Percentiles rank a stretch among this genome's conserved stretches.
Evolutionary conservation across 257 asterid genomes (phyloP).

Genomic region (Anisodus tanguticus): DNA sequence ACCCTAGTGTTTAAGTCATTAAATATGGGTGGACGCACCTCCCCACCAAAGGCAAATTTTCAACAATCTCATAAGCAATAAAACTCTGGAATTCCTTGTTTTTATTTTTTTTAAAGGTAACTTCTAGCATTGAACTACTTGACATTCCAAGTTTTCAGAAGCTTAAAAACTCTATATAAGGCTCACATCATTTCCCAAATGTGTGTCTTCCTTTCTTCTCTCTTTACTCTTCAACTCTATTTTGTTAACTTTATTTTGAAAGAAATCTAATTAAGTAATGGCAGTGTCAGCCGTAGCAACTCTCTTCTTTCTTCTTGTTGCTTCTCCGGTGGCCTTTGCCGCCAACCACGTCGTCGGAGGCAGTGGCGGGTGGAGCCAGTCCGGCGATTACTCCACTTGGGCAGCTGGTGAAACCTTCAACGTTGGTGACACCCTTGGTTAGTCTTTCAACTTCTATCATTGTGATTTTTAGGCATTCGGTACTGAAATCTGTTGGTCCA

Average conservation of each 20-base stretch:
- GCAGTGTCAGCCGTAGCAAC: slow-evolving; percentile 34
- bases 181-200: not conserved
- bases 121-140: not conserved
- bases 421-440: slow-evolving; percentile 59
- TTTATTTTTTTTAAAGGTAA: not conserved
- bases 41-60: too few species aligned
- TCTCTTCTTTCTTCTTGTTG: slow-evolving; percentile 43
- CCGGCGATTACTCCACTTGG: slow-evolving; percentile 50
- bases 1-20: too few species aligned
- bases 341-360: slow-evolving; percentile 60
- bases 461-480: not conserved
- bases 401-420: slow-evolving; percentile 48
- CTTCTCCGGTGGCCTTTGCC: slow-evolving; percentile 57
- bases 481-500: not conserved
- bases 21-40: too few species aligned
- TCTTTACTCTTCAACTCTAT: not conserved
- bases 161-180: not conserved
- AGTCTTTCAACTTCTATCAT: not conserved
- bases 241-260: not conserved
- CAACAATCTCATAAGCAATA: not conserved
- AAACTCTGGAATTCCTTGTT: not conserved
- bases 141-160: not conserved
- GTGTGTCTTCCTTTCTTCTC: slow-evolving; percentile 5
- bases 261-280: slow-evolving; percentile 33
- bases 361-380: slow-evolving; percentile 47